Evolutionary conservation across 1,284 basidiomycete species (phyloP), one percentile per base, ranked within the genome.

Genomic region (Sanguinoderma infundibulare): DNA sequence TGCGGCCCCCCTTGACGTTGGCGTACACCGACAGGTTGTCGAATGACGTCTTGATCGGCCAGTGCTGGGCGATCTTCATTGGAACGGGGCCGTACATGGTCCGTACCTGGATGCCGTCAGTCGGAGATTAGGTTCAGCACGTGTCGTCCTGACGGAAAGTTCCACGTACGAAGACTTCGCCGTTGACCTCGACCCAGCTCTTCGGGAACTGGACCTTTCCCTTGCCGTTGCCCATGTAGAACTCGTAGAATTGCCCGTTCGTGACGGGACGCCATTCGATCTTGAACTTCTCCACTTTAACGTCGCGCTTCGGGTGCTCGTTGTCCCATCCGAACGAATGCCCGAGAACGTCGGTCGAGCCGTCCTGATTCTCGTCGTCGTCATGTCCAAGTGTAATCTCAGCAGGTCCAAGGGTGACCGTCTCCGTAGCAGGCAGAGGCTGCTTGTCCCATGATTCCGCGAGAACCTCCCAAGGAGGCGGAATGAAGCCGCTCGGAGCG

Each of bases 261-360:
- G 89, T 92, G 52, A 98, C 82, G 1, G 96, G 95, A 62, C 92
- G 81, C 80, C 92, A 92, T 44, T 91, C 89, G 55, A 98, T 90
- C 62, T 81, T 83, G 80, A 98, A 89, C 56, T 81, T 55, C 28
- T 78, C 81, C 8, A 93, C 85, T 0, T 82, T 68, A 14, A 89
- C 83, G 17, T 73, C 73, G 24, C 90, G 79, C 65, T 78, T 78
- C 1, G 96, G 95, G 70, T 90, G 83, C 79, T 99, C 97, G 70
- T 95, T 96, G 75, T 99, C 98, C 97, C 96, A 98, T 0, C 96
- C 98, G 72, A 94, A 96, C 64, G 91, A 88, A 70, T 96, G 91
- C 17, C 77, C 75, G 15, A 78, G 72, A 46, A 83, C 71, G 51
- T 84, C 74, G 6, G 67, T 63, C 8, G 70, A 70, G 14, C 74